Evolutionary conservation across 768 basidiomycete genomes (phyloP), one percentile per base, ranked within the genome.

Genomic region (Pulveroboletus sp.): DNA sequence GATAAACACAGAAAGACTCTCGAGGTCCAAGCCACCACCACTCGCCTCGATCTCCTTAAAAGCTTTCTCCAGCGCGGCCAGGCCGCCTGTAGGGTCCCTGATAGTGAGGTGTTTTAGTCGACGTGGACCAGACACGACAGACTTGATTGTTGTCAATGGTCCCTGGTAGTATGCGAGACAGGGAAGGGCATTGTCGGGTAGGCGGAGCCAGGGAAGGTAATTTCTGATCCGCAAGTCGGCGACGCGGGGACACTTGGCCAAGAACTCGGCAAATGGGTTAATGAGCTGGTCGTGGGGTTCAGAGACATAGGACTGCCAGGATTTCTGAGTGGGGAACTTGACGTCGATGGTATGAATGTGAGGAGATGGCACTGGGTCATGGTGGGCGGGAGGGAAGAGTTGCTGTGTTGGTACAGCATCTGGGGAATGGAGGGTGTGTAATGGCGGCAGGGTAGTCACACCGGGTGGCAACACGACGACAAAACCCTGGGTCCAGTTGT

Each of bases 1-100:
- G n/a, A 69, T 51, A 39, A 74, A 70, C 9, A 71, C 57, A 27
- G 73, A 60, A 13, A 69, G 56, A 0, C 53, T 51, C n/a, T 69
- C 69, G 14, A 74, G 58, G 2, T 50, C 47, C 1, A 49, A 32
- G n/a, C 67, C 55, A 9, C 36, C 32, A 0, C 55, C 59, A 6
- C 32, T 30, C 1, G 46, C 39, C 18, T 68, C 66, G 18, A 65
- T 51, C 9, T 67, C 63, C 15, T 49, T 61, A 6, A 66, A 68
- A 1, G 61, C 48, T 15, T 64, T 68, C 26, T 59, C 64, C 18
- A 68, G 26, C 7, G 58, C 55, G 9, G 35, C 42, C 0, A 66
- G 46, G 27, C 61, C 58, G 6, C 57, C 64, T 1, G 55, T 26
- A 8, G 59, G 53, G 14, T 66, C 64, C 10, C 64, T 51, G 46